phyloP scores from a whole-genome alignment of 495 filamentous ascomycete species.

The Penicillium canariense region DNA sequence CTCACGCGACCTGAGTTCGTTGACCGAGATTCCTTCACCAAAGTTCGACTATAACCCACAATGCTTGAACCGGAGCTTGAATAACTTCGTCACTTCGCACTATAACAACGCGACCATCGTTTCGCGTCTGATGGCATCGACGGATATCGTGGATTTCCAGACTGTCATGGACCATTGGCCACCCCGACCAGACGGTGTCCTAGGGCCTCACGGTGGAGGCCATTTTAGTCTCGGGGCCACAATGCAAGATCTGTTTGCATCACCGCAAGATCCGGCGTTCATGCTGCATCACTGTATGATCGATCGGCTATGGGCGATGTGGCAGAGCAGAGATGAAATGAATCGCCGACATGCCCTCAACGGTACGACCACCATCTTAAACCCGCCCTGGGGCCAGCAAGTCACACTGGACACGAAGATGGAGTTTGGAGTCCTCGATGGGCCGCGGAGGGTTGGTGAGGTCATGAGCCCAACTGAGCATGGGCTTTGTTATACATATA shows the following conservation, averaged over 20 bases:
- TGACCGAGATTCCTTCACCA: slow-evolving; percentile 23
- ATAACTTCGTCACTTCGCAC: slow-evolving; percentile 22
- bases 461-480: slow-evolving; percentile 21
- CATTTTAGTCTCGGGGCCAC: slow-evolving; percentile 29
- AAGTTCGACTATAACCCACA: slow-evolving; percentile 53
- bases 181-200: slow-evolving; percentile 7
- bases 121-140: slow-evolving; percentile 12
- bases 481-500: slow-evolving; percentile 27
- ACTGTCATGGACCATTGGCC: slow-evolving; percentile 28
- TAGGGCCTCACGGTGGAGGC: slow-evolving; percentile 29
- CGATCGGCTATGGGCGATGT: slow-evolving; percentile 57
- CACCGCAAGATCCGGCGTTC: slow-evolving; percentile 51
- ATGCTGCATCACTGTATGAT: slow-evolving; percentile 57
- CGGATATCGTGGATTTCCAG: slow-evolving; percentile 24
- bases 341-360: slow-evolving; percentile 25
- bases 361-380: slow-evolving; percentile 24
- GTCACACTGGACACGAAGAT: slow-evolving; percentile 28
- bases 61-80: slow-evolving; percentile 65
- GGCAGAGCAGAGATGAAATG: slow-evolving; percentile 41
- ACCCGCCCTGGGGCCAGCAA: slow-evolving; percentile 20
- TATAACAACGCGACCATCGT: slow-evolving; percentile 26
- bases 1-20: slow-evolving; percentile 19
- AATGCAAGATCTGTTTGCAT: slow-evolving; percentile 31
- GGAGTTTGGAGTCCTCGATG: slow-evolving; percentile 31
- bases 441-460: slow-evolving; percentile 21